Evolutionary conservation across 2,329 filamentous ascomycete species (phyloP).

Genomic region (Fusarium phyllophilum): DNA sequence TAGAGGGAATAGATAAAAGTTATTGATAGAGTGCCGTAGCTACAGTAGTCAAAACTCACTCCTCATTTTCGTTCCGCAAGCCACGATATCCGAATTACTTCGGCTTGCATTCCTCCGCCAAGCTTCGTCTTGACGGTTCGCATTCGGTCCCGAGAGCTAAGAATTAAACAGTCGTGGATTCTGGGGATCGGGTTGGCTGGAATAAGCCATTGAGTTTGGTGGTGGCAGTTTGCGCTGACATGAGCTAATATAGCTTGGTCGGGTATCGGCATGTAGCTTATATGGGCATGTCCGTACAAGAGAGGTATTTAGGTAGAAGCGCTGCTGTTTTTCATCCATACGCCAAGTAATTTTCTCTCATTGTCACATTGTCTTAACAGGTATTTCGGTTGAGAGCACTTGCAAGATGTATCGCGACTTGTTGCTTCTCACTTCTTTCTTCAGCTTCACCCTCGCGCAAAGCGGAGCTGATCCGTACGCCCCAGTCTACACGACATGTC

Average conservation of each 20-base stretch:
- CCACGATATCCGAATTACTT: neutral
- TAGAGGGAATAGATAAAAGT: slow-evolving; percentile 22
- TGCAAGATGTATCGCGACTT: neutral
- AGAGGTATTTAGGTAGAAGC: neutral
- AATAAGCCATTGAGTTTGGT: neutral
- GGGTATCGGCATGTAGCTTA: neutral
- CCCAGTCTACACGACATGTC: slow-evolving; percentile 25
- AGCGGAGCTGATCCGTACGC: slow-evolving; percentile 20
- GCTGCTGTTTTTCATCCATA: neutral
- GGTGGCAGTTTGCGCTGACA: neutral
- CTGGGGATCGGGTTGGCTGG: neutral
- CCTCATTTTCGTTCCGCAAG: neutral
- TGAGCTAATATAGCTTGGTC: neutral
- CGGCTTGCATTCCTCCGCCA: neutral
- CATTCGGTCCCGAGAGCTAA: neutral
- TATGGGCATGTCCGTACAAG: too few species aligned
- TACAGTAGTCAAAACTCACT: neutral
- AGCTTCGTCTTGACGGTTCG: neutral
- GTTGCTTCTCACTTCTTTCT: neutral
- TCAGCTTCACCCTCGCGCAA: neutral
- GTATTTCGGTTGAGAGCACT: accelerated
- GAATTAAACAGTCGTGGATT: neutral
- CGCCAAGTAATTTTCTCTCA: too few species aligned
- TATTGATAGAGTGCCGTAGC: neutral
- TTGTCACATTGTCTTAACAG: accelerated